Conservation (phyloP, 2,329 filamentous ascomycete species). For the Zasmidium cellare region DNA sequence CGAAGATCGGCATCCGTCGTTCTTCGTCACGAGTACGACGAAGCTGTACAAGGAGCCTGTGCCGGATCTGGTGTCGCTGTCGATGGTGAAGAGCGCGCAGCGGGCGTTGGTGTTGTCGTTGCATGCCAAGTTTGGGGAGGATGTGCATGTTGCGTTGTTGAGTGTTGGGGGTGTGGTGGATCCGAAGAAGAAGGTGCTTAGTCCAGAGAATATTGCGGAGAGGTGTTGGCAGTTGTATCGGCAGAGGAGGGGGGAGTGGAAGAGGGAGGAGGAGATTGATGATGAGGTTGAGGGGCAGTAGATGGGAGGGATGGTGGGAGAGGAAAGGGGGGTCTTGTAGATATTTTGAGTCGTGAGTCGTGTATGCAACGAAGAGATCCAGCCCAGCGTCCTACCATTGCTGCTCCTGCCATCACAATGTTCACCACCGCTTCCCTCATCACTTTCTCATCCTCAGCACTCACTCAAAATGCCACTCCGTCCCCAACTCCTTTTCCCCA, state of each 20-base stretch:
- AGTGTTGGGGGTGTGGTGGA: slow-evolving; percentile 47
- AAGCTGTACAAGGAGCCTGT: slow-evolving; percentile 50
- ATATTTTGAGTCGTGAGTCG: too few species aligned
- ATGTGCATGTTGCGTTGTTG: slow-evolving; percentile 51
- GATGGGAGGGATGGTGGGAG: background rate
- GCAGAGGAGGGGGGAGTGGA: slow-evolving; percentile 38
- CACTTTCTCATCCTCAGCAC: background rate
- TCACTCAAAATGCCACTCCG: slow-evolving; percentile 8
- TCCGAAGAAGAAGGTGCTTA: slow-evolving; percentile 43
- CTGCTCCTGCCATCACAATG: too few species aligned
- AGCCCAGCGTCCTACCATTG: too few species aligned
- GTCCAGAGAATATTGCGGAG: slow-evolving; percentile 48
- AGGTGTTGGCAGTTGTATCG: slow-evolving; percentile 48
- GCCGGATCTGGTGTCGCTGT: slow-evolving; percentile 51
- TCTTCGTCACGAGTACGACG: slow-evolving; percentile 52
- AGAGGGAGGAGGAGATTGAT: slow-evolving; percentile 42
- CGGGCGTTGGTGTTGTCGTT: slow-evolving; percentile 51
- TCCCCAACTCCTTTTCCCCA: slow-evolving; percentile 16
- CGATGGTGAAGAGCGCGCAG: slow-evolving; percentile 54
- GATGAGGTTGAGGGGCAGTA: slow-evolving; percentile 20
- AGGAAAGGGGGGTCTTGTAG: background rate
- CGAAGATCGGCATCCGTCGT: slow-evolving; percentile 41
- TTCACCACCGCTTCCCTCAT: background rate
- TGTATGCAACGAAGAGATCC: too few species aligned
- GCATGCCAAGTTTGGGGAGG: slow-evolving; percentile 40